phyloP scores from a whole-genome alignment of 257 asterid species.

The Solanum chaucha region DNA sequence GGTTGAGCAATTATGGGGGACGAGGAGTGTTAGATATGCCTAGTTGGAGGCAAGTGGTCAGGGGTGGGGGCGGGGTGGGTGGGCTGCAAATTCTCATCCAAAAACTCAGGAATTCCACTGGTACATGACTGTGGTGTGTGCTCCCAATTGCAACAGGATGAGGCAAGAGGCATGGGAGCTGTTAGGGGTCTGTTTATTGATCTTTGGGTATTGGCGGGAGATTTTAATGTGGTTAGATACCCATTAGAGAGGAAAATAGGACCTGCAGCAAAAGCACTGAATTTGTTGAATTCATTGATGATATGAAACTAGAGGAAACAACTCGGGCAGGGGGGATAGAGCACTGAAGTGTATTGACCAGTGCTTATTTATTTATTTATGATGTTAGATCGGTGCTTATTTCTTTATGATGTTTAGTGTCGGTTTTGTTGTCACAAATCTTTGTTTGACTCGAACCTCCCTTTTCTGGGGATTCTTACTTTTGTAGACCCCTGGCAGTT shows the following conservation, averaged over 20 bases:
- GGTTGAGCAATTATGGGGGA: background rate
- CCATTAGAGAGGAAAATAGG: background rate
- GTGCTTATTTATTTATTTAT: background rate
- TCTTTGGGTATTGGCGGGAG: background rate
- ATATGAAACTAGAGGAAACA: background rate
- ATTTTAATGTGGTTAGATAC: background rate
- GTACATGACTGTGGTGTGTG: background rate
- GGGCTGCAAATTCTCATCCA: background rate
- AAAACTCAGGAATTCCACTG: background rate
- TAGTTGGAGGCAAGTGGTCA: background rate
- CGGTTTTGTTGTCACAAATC: background rate
- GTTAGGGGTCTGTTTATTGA: background rate
- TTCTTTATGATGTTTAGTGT: background rate
- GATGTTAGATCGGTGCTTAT: background rate
- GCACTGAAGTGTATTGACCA: background rate
- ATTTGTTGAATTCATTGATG: background rate
- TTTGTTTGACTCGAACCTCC: background rate
- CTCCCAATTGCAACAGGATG: background rate
- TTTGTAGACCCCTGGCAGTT: slow-evolving; percentile 82
- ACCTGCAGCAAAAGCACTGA: background rate
- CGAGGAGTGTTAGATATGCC: background rate
- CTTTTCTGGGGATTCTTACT: background rate
- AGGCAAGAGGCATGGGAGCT: background rate
- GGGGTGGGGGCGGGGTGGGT: background rate
- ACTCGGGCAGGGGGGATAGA: background rate